Evolutionary conservation across 306 rosid species (phyloP).

Genomic region (Gillenia trifoliata): DNA sequence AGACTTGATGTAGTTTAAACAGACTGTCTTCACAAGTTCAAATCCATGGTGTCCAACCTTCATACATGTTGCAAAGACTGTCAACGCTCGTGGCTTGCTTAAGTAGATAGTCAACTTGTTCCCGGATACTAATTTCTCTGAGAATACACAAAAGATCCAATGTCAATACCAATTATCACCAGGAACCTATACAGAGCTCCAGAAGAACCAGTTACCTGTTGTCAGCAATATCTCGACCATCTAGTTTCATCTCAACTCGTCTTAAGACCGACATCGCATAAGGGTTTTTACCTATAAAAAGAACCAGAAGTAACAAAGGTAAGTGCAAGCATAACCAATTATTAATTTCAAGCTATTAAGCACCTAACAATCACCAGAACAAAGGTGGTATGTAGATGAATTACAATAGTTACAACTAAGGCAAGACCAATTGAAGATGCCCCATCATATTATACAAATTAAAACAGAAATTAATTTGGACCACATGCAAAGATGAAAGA

Average conservation of each 20-base stretch:
- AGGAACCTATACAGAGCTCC: slow-evolving; percentile 17
- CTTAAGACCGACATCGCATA: slow-evolving; percentile 76
- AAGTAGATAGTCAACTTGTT: slow-evolving; percentile 90
- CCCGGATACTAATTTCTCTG: slow-evolving; percentile 69
- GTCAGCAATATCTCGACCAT: slow-evolving; percentile 69
- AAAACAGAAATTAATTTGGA: neutral
- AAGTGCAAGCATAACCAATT: neutral
- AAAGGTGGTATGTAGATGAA: neutral
- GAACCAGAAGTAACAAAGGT: slow-evolving; percentile 3
- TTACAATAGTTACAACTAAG: neutral
- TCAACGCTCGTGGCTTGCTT: slow-evolving; percentile 92
- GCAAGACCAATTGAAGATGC: neutral
- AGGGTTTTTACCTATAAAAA: slow-evolving; percentile 64
- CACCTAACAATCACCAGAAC: neutral
- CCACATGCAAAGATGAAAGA: neutral
- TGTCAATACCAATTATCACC: slow-evolving; percentile 18
- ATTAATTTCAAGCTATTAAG: slow-evolving; percentile 4
- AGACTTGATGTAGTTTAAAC: slow-evolving; percentile 18
- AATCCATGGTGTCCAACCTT: slow-evolving; percentile 99
- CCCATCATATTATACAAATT: neutral
- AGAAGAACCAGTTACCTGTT: slow-evolving; percentile 49
- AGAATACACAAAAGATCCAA: slow-evolving; percentile 27
- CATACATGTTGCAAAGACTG: slow-evolving; percentile 96
- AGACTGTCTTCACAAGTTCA: slow-evolving; percentile 40
- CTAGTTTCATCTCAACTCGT: slow-evolving; percentile 87